Percentiles rank a stretch among this genome's conserved stretches.
Evolutionary conservation across 148 eudicot genomes (phyloP).

Genomic region (Oxyria digyna): DNA sequence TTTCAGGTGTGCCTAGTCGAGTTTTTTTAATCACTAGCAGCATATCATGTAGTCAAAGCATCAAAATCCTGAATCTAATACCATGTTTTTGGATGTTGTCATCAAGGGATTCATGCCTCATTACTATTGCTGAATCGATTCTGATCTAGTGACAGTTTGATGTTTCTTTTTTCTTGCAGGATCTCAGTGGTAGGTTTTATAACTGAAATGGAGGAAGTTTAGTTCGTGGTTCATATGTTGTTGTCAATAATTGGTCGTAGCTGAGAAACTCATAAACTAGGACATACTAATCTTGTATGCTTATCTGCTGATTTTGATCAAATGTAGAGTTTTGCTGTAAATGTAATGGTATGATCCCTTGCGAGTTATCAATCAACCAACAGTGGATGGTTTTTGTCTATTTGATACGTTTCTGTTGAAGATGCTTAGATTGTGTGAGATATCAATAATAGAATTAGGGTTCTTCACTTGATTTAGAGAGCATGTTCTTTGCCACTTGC

Average conservation of each 20-base stretch:
- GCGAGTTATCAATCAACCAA: neutral
- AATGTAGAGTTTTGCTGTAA: neutral
- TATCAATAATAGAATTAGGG: neutral
- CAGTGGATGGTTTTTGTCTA: neutral
- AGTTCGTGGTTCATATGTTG: neutral
- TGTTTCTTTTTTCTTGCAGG: neutral
- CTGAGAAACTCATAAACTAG: neutral
- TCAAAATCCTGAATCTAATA: neutral
- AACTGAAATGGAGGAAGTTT: neutral
- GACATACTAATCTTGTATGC: neutral
- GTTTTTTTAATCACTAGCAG: too few species aligned
- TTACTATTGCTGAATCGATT: neutral
- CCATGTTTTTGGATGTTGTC: neutral
- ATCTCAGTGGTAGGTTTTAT: neutral
- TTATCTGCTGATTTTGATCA: neutral
- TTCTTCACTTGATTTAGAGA: neutral
- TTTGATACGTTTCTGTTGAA: too few species aligned
- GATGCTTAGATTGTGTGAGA: neutral
- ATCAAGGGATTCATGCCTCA: neutral
- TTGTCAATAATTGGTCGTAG: neutral
- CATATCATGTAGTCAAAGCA: neutral
- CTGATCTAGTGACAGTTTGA: neutral
- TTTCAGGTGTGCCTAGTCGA: too few species aligned
- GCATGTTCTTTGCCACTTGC: neutral
- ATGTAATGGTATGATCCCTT: conserved; percentile 1